phyloP scores from a whole-genome alignment of 805 yeast species.

The Kazachstania psychrophila region DNA sequence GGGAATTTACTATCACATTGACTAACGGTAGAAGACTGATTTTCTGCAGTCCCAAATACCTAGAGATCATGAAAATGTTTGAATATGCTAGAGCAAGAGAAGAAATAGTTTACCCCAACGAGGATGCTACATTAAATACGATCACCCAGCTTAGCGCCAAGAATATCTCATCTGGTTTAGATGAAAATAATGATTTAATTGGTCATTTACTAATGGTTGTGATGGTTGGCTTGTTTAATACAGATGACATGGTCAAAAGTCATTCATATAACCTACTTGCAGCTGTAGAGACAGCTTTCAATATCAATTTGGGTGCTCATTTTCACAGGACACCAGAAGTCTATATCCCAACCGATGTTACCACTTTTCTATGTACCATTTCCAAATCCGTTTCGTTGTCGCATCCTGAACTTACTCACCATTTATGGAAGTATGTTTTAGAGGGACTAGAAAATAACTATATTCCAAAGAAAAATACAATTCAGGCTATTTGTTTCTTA shows the following conservation, averaged over 20 bases:
- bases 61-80: slow-evolving; percentile 61
- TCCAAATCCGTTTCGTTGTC: slow-evolving; percentile 47
- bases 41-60: slow-evolving; percentile 40
- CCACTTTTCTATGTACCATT: slow-evolving; percentile 48
- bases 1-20: slow-evolving; percentile 41
- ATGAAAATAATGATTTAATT: slow-evolving; percentile 33
- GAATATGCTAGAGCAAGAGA: slow-evolving; percentile 56
- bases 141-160: neutral
- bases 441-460: slow-evolving; percentile 19
- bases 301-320: slow-evolving; percentile 49
- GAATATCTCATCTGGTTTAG: slow-evolving; percentile 16
- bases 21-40: slow-evolving; percentile 31
- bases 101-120: slow-evolving; percentile 30
- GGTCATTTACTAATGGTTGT: slow-evolving; percentile 57
- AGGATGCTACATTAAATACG: slow-evolving; percentile 3
- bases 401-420: slow-evolving; percentile 52
- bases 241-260: slow-evolving; percentile 48
- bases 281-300: slow-evolving; percentile 50
- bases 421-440: slow-evolving; percentile 34
- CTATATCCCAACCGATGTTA: slow-evolving; percentile 59
- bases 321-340: slow-evolving; percentile 48
- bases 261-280: slow-evolving; percentile 57
- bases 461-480: slow-evolving; percentile 16
- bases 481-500: slow-evolving; percentile 25
- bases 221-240: slow-evolving; percentile 58